Evolutionary conservation across 2,329 filamentous ascomycete genomes (phyloP).

Genomic region (Paraconiothyrium sp.): DNA sequence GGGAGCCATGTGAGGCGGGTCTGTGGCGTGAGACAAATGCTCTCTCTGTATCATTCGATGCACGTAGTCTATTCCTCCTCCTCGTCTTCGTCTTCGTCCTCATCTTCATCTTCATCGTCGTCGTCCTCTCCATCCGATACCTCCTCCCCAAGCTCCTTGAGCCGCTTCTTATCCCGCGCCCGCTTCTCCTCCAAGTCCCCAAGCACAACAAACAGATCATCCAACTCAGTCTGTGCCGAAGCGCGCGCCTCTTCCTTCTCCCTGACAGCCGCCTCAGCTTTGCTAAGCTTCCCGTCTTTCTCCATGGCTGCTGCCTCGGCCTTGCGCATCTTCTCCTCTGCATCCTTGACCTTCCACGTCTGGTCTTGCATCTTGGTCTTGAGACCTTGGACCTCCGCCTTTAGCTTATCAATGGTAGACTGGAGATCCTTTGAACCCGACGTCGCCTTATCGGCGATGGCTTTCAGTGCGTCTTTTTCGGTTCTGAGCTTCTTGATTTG

Average conservation of each 20-base stretch:
- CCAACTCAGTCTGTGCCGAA: constrained; percentile 54
- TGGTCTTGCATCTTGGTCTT: constrained; percentile 57
- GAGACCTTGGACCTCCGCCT: constrained; percentile 52
- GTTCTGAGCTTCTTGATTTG: constrained; percentile 53
- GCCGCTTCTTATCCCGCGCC: constrained; percentile 54
- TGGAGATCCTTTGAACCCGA: constrained; percentile 36
- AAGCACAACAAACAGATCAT: constrained; percentile 59
- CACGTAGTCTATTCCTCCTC: constrained; percentile 5
- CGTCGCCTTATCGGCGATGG: constrained; percentile 29
- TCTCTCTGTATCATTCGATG: not conserved
- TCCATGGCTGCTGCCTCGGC: constrained; percentile 51
- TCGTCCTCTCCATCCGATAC: constrained; percentile 54
- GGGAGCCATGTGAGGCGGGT: too few relatives aligned
- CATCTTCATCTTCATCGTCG: constrained; percentile 40
- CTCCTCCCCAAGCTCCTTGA: constrained; percentile 57
- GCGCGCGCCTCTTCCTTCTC: constrained; percentile 52
- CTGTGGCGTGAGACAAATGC: not conserved
- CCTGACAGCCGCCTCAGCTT: constrained; percentile 46
- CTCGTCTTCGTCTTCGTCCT: constrained; percentile 32
- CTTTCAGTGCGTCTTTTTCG: constrained; percentile 35
- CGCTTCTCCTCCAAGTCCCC: constrained; percentile 59
- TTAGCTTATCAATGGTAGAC: constrained; percentile 32
- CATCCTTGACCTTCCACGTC: constrained; percentile 55
- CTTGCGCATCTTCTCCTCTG: constrained; percentile 56
- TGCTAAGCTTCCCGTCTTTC: constrained; percentile 56